Conservation (phyloP, 257 asterid species). For the Cruciata laevipes region DNA sequence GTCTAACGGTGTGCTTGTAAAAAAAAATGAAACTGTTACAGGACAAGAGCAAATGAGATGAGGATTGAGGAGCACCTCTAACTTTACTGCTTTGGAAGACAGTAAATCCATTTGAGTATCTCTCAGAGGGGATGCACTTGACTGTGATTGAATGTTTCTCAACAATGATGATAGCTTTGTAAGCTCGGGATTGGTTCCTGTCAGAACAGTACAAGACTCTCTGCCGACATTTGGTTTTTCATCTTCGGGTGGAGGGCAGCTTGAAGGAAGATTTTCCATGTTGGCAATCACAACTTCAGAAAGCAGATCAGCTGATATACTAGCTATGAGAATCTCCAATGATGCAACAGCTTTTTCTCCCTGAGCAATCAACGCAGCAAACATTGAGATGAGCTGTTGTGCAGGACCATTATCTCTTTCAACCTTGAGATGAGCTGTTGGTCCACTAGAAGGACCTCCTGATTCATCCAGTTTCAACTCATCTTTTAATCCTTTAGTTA, state of each 20-base stretch:
- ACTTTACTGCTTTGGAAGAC: slow-evolving; percentile 30
- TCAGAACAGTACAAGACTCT: slow-evolving; percentile 34
- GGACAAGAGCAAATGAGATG: slow-evolving; percentile 8
- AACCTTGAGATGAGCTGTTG: slow-evolving; percentile 27
- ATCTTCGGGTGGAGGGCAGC: slow-evolving; percentile 45
- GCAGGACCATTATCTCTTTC: slow-evolving; percentile 74
- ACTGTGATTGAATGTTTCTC: slow-evolving; percentile 40
- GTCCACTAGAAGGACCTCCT: slow-evolving; percentile 32
- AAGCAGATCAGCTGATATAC: slow-evolving; percentile 92
- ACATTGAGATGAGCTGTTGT: slow-evolving; percentile 96
- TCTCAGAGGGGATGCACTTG: slow-evolving; percentile 31
- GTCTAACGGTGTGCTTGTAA: background rate
- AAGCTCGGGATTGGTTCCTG: slow-evolving; percentile 49
- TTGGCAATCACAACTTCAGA: slow-evolving; percentile 94
- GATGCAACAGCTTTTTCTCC: slow-evolving; percentile 83
- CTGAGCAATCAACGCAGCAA: slow-evolving; percentile 86
- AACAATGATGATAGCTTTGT: slow-evolving; percentile 58
- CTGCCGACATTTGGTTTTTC: slow-evolving; percentile 33
- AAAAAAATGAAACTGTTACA: background rate
- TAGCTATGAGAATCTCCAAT: slow-evolving; percentile 85
- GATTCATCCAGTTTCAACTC: slow-evolving; percentile 40
- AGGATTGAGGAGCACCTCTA: slow-evolving; percentile 45
- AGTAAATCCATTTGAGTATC: slow-evolving; percentile 34
- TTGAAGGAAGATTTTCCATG: slow-evolving; percentile 65
- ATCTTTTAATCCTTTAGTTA: slow-evolving; percentile 38